Base-by-base conservation (phyloP, 352 stramenopile genomes). In the Phytophthora sojae region DNA sequence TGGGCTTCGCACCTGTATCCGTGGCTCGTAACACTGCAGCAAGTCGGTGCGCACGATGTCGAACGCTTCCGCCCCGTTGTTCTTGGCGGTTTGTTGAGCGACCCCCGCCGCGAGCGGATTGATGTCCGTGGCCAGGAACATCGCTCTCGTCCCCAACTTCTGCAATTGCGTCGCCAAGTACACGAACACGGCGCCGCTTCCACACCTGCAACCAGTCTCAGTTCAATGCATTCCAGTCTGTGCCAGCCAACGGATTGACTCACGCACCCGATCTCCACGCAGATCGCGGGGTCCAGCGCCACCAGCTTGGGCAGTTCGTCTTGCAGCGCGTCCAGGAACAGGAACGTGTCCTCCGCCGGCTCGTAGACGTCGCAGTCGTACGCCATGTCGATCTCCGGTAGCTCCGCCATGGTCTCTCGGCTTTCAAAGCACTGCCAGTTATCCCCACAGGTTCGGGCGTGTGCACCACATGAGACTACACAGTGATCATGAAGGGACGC, bases 301-400 rank as follows among this genome's bases (percentile, higher is more conserved):
- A 64, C 57, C 45, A 98, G 70, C 21, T 85, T 80, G 47, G 77
- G 72, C 32, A 90, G 62, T 64, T 99, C 97, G 45, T 93, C 84
- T 67, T 97, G 85, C 59, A 99, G 85, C 17, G 94, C 96, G 71
- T 99, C 97, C 17, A 99, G 73, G 29, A 99, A 92, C 17, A 99
- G 77, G 71, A 97, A 99, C 15, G 98, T 99, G 79, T 99, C 98
- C 61, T 99, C 97, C 15, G 92, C 91, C 23, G 97, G 98, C 80
- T 99, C 97, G 80, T 99, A 99, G 25, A 99, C 96, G 61, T 98
- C 81, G 73, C 77, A 86, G 73, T 90, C 82, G 79, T 88, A 94
- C 44, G 82, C 71, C 83, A 92, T 91, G 61, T 91, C 80, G 67
- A 92, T 91, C 76, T 88, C 71, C 30, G 86, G 86, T 57, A 94